Percentiles rank a stretch among this genome's conserved stretches.
These are phyloP conservation scores for Prototheca wickerhamii DNA, from an alignment of 163 green algal genomes.

Conservation along the genomic window DNA sequence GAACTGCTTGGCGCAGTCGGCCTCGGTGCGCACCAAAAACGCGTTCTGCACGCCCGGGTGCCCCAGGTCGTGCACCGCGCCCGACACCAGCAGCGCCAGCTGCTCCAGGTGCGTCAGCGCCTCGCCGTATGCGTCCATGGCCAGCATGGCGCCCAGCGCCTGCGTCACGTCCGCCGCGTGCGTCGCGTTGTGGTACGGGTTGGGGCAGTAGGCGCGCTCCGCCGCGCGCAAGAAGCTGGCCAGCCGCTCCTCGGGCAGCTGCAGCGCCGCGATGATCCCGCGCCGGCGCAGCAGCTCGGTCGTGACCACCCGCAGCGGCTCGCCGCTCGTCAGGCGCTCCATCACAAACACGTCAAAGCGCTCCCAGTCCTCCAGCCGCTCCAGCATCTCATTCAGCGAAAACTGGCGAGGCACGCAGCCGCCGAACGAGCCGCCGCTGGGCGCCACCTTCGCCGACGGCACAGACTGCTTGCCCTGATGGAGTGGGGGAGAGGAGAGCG, in stretches of 20 bases:
- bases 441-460: background rate
- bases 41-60: conserved; percentile 84
- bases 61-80: conserved; percentile 74
- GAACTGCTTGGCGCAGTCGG: conserved; percentile 53
- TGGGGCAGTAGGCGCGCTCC: conserved; percentile 43
- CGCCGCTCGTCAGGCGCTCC: conserved; percentile 24
- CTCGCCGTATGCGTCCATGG: conserved; percentile 27
- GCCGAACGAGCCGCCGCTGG: background rate
- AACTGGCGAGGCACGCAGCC: background rate
- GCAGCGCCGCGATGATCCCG: conserved; percentile 47
- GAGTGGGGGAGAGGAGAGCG: too few species aligned
- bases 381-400: background rate
- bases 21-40: conserved; percentile 67
- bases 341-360: conserved; percentile 71
- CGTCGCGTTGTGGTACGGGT: conserved; percentile 81
- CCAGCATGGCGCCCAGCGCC: conserved; percentile 49
- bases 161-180: conserved; percentile 77
- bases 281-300: conserved; percentile 54
- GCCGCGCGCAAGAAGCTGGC: conserved; percentile 29
- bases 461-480: too few species aligned
- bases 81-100: conserved; percentile 69
- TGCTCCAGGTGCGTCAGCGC: conserved; percentile 61
- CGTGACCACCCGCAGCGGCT: conserved; percentile 54
- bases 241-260: conserved; percentile 22
- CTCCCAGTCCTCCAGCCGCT: conserved; percentile 48